These are phyloP conservation scores for Mycosphaerella arachidis DNA, from an alignment of 2,329 filamentous ascomycete species.

Conservation along the genomic window DNA sequence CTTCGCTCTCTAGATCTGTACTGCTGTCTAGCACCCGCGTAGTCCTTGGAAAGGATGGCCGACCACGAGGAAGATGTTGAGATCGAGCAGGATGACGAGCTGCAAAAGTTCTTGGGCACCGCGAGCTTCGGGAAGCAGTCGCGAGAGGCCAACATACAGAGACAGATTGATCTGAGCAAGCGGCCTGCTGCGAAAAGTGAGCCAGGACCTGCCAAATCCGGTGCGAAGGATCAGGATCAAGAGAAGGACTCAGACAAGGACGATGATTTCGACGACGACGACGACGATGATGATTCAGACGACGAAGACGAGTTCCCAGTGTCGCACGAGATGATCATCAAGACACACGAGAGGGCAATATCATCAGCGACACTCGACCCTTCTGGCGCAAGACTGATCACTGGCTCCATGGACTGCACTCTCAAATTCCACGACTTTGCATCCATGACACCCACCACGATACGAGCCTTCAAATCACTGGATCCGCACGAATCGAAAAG, in stretches of 20 bases:
- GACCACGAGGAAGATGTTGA: constrained; percentile 24
- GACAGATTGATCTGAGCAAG: constrained; percentile 76
- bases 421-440: constrained; percentile 94
- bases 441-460: constrained; percentile 89
- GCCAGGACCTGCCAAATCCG: background rate
- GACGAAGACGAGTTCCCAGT: constrained; percentile 86
- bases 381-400: constrained; percentile 76
- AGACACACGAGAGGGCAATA: constrained; percentile 84
- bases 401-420: constrained; percentile 86
- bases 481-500: constrained; percentile 79
- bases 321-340: constrained; percentile 87
- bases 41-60: constrained; percentile 15
- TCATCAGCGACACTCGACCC: constrained; percentile 82
- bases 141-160: constrained; percentile 66
- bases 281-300: constrained; percentile 58
- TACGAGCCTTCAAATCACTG: constrained; percentile 87
- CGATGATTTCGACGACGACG: constrained; percentile 47
- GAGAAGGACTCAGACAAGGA: constrained; percentile 47
- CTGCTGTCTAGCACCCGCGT: constrained; percentile 9
- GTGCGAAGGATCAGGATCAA: background rate
- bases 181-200: constrained; percentile 46
- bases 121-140: constrained; percentile 81
- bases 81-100: constrained; percentile 56
- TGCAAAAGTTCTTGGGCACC: constrained; percentile 72
- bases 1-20: background rate